Evolutionary conservation across 176 grass and related monocot genomes (phyloP).

Genomic region (Poa pratensis): DNA sequence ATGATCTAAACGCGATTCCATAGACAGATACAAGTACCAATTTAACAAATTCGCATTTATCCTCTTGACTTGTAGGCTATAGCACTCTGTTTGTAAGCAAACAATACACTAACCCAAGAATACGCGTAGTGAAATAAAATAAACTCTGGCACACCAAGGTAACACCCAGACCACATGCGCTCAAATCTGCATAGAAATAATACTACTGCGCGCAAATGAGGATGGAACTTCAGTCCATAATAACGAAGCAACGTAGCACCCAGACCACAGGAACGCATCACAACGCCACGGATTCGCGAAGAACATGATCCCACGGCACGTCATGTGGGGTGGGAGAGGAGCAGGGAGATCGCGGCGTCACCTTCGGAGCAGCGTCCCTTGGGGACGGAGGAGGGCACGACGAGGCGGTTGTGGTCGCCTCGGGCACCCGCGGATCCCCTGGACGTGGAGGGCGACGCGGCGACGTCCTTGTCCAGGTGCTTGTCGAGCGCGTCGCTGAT

Average conservation of each 20-base stretch:
- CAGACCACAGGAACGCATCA: not conserved
- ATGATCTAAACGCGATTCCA: not conserved
- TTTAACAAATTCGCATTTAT: not conserved
- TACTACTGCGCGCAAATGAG: not conserved
- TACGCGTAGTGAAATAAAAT: not conserved
- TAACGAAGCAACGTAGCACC: not conserved
- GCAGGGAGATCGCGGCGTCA: not conserved
- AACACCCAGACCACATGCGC: not conserved
- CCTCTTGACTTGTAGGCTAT: not conserved
- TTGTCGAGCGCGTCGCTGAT: constrained; percentile 73
- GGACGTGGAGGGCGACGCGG: constrained; percentile 53
- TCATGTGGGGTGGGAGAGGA: not conserved
- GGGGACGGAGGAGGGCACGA: constrained; percentile 57
- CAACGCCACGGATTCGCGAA: not conserved
- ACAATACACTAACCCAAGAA: not conserved
- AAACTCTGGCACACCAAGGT: not conserved
- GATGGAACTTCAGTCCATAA: not conserved
- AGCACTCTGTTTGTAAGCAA: constrained; percentile 14
- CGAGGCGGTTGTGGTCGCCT: constrained; percentile 54
- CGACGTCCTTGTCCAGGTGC: constrained; percentile 65
- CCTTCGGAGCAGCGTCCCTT: constrained; percentile 61
- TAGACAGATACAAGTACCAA: constrained; percentile 8
- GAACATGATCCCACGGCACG: not conserved
- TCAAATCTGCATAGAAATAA: not conserved
- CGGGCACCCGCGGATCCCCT: constrained; percentile 52